Percentiles rank a stretch among this genome's conserved stretches.
phyloP scores from a whole-genome alignment of 768 basidiomycete species.

The Tricholoma flavovirens region DNA sequence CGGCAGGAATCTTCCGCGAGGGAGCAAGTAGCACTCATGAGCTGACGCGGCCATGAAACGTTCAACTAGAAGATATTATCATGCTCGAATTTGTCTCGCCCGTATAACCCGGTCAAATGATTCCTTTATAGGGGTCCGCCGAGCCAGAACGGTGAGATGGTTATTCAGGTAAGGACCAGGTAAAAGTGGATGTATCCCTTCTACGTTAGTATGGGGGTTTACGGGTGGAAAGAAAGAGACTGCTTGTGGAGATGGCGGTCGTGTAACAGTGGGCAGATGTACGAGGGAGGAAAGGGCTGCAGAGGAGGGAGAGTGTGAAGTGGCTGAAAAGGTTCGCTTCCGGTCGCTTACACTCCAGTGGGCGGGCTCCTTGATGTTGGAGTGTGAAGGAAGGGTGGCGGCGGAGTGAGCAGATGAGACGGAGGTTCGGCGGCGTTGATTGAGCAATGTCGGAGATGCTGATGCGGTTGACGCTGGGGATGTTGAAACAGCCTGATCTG shows the following conservation, averaged over 20 bases:
- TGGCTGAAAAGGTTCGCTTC: conserved; percentile 51
- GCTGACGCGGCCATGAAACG: neutral
- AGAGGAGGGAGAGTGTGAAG: conserved; percentile 48
- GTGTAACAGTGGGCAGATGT: conserved; percentile 45
- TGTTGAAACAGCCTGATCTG: conserved; percentile 22
- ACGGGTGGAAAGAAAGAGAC: conserved; percentile 59
- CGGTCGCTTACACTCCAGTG: conserved; percentile 32
- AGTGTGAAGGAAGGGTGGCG: conserved; percentile 47
- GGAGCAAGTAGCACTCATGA: neutral
- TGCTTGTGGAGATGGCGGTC: conserved; percentile 42
- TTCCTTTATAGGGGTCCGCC: conserved; percentile 63
- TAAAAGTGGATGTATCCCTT: conserved; percentile 63
- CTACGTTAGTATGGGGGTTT: conserved; percentile 49
- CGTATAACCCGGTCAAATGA: conserved; percentile 61
- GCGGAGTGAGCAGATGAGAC: conserved; percentile 56
- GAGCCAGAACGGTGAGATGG: conserved; percentile 62
- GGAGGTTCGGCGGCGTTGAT: conserved; percentile 33
- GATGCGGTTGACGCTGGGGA: conserved; percentile 27
- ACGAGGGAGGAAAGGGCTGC: conserved; percentile 54
- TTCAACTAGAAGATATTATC: conserved; percentile 8
- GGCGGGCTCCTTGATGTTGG: conserved; percentile 26
- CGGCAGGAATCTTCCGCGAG: neutral
- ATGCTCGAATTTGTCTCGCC: conserved; percentile 41
- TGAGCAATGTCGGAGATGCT: conserved; percentile 20
- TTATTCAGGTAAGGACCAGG: conserved; percentile 67